A percentile compares a stretch with the other conserved stretches of the same genome.
These are phyloP conservation scores for Fusarium scirpi DNA, from an alignment of 2,329 filamentous ascomycete genomes.

Conservation along the genomic window DNA sequence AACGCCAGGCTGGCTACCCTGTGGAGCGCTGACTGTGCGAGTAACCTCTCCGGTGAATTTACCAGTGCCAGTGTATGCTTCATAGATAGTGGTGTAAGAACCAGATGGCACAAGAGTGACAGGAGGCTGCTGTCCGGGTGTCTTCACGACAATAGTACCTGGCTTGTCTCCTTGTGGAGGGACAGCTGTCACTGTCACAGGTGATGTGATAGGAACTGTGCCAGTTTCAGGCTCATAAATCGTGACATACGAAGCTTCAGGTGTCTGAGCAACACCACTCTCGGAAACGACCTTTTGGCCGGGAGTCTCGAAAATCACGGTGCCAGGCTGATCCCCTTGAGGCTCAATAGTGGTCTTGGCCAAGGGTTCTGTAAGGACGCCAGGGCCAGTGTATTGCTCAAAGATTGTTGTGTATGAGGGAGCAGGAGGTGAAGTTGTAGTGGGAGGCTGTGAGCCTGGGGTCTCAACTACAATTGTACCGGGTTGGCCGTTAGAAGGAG, in stretches of 20 bases:
- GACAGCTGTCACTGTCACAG: slow-evolving; percentile 23
- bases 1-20: no score
- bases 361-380: slow-evolving; percentile 9
- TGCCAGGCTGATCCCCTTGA: slow-evolving; percentile 23
- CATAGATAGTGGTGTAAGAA: slow-evolving; percentile 28
- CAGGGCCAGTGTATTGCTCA: slow-evolving; percentile 16
- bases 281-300: no score
- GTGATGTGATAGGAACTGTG: not conserved
- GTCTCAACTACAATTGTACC: slow-evolving; percentile 26
- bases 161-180: slow-evolving; percentile 21
- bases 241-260: no score
- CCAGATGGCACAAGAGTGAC: slow-evolving; percentile 13
- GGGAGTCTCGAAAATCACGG: slow-evolving; percentile 29
- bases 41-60: no score
- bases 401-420: slow-evolving; percentile 7
- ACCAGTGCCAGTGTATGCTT: slow-evolving; percentile 20
- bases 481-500: no score
- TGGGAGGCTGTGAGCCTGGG: not conserved
- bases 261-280: no score
- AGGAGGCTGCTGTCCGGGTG: not conserved
- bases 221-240: no score
- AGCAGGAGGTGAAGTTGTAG: not conserved
- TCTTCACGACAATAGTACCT: slow-evolving; percentile 16
- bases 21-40: no score
- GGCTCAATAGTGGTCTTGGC: slow-evolving; percentile 17